phyloP scores from a whole-genome alignment of 129 eudicot genomes.

The Escallonia rubra region DNA sequence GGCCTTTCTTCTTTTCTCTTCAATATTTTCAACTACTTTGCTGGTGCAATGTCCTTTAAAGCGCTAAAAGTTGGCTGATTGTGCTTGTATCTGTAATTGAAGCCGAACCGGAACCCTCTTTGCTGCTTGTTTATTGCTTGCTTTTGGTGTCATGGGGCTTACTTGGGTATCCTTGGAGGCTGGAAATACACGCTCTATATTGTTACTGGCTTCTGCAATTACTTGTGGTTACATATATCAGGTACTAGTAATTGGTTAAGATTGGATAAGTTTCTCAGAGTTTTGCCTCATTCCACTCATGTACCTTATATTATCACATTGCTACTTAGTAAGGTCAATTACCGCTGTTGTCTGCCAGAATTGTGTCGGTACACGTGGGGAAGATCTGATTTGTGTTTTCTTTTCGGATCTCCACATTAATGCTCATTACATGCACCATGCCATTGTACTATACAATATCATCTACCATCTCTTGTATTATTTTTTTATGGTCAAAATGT shows the following conservation, averaged over 20 bases:
- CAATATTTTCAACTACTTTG: not conserved
- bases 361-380: too few species aligned
- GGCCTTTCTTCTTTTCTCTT: not conserved
- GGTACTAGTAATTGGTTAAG: constrained; percentile 31
- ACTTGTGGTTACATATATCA: constrained; percentile 78
- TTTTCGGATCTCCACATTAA: too few species aligned
- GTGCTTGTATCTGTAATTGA: constrained; percentile 11
- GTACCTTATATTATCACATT: too few species aligned
- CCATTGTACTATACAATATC: too few species aligned
- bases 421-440: too few species aligned
- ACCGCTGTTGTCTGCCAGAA: too few species aligned
- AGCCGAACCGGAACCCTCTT: constrained; percentile 76
- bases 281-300: too few species aligned
- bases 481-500: too few species aligned
- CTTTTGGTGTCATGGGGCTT: constrained; percentile 60
- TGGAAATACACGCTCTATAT: constrained; percentile 51
- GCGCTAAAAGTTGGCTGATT: not conserved
- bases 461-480: too few species aligned
- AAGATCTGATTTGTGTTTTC: too few species aligned
- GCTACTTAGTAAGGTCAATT: too few species aligned
- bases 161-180: constrained; percentile 56
- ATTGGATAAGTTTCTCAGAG: too few species aligned
- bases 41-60: not conserved
- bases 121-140: constrained; percentile 58
- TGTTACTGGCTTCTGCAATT: constrained; percentile 56